Percentiles rank a stretch among this genome's conserved stretches.
Conservation (phyloP, 2,329 filamentous ascomycete species). For the Cyphellophora attinorum region DNA sequence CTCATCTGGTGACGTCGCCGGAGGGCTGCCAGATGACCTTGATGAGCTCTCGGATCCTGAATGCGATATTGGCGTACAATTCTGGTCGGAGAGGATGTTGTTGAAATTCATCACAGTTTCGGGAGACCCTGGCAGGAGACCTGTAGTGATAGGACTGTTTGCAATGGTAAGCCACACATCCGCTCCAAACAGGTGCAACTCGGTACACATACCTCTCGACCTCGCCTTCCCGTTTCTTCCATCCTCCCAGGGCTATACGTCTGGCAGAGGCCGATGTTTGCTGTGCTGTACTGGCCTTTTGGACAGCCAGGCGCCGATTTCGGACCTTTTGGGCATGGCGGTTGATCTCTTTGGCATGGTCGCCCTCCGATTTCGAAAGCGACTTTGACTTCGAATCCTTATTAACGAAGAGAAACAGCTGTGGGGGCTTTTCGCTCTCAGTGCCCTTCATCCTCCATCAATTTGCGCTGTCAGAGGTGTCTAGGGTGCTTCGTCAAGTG, state of each 20-base stretch:
- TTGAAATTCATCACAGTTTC: too few species aligned
- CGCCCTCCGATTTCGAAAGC: constrained; percentile 14
- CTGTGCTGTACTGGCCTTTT: constrained; percentile 9
- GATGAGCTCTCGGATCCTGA: neutral
- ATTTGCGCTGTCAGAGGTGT: neutral
- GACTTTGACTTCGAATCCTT: constrained; percentile 15
- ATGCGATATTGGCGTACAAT: too few species aligned
- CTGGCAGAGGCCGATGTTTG: constrained; percentile 12
- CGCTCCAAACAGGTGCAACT: too few species aligned
- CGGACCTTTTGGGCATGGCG: constrained; percentile 14
- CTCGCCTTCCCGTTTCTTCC: constrained; percentile 4
- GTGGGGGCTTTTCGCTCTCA: constrained; percentile 1
- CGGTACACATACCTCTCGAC: neutral
- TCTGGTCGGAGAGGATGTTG: too few species aligned
- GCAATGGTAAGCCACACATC: too few species aligned
- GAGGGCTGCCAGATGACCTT: neutral
- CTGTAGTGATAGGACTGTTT: too few species aligned
- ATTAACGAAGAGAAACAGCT: constrained; percentile 15
- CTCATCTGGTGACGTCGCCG: neutral
- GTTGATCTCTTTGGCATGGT: constrained; percentile 14
- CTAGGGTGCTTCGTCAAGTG: neutral
- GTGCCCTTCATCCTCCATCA: neutral
- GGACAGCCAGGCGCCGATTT: constrained; percentile 10
- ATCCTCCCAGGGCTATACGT: constrained; percentile 14
- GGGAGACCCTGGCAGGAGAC: too few species aligned